phyloP scores from a whole-genome alignment of 1,284 basidiomycete genomes.

The Hypsizygus ulmarius region DNA sequence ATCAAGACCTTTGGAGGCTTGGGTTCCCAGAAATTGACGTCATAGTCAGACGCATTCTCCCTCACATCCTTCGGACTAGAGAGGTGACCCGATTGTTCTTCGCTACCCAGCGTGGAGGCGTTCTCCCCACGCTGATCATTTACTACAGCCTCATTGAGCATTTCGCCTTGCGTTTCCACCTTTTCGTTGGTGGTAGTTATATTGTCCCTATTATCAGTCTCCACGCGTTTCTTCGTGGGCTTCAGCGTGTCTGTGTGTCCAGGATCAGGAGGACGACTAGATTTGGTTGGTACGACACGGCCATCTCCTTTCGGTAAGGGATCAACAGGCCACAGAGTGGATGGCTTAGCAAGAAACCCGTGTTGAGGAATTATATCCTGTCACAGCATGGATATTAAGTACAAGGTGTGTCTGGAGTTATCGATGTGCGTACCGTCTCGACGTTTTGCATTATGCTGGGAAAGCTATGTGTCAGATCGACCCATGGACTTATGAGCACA shows the following conservation, averaged over 20 bases:
- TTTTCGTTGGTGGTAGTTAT: slow-evolving; percentile 11
- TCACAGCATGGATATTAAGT: slow-evolving; percentile 19
- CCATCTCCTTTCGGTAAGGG: slow-evolving; percentile 34
- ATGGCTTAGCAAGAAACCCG: slow-evolving; percentile 61
- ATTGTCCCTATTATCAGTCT: slow-evolving; percentile 23
- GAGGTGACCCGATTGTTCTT: background rate
- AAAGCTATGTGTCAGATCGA: slow-evolving; percentile 84
- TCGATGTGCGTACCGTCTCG: slow-evolving; percentile 47
- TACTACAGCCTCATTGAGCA: slow-evolving; percentile 24
- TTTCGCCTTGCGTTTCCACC: slow-evolving; percentile 36
- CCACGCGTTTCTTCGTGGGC: slow-evolving; percentile 31
- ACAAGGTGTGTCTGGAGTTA: slow-evolving; percentile 28
- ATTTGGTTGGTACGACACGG: slow-evolving; percentile 37
- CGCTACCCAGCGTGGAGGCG: background rate
- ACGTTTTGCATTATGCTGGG: slow-evolving; percentile 77
- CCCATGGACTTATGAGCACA: slow-evolving; percentile 78
- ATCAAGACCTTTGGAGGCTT: slow-evolving; percentile 60
- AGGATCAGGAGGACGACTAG: slow-evolving; percentile 46
- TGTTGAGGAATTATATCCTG: slow-evolving; percentile 65
- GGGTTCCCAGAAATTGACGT: slow-evolving; percentile 47
- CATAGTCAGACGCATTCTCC: slow-evolving; percentile 22
- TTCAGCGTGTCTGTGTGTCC: slow-evolving; percentile 50
- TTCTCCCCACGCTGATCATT: background rate
- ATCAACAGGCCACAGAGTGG: slow-evolving; percentile 53
- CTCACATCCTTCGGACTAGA: background rate